Evolutionary conservation across 441 rosid genomes (phyloP).

Genomic region (Euphorbia celastroides): DNA sequence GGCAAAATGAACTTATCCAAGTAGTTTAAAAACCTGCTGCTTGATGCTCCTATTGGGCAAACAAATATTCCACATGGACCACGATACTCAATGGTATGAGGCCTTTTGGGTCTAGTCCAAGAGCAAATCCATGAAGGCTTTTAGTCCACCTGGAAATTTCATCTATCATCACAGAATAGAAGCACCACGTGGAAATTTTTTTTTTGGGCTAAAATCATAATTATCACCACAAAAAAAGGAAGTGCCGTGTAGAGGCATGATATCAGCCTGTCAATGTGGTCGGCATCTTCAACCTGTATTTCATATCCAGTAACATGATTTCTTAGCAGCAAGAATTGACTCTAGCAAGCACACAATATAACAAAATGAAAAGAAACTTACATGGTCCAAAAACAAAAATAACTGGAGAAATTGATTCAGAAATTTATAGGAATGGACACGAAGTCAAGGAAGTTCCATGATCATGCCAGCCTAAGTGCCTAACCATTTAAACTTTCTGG

Average conservation of each 20-base stretch:
- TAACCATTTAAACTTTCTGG: background rate
- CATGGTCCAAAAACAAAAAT: background rate
- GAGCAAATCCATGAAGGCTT: too few species aligned
- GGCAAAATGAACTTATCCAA: conserved; percentile 82
- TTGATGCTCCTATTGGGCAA: conserved; percentile 72
- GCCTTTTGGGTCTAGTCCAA: too few species aligned
- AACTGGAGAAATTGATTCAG: background rate
- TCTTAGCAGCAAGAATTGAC: conserved; percentile 4
- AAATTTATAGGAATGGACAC: background rate
- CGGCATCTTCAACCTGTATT: conserved; percentile 81
- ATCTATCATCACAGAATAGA: too few species aligned
- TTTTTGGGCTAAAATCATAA: background rate
- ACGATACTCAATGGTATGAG: too few species aligned
- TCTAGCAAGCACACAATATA: background rate
- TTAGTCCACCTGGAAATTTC: too few species aligned
- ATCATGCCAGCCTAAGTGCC: too few species aligned
- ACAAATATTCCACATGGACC: too few species aligned
- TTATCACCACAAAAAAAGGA: conserved; percentile 83
- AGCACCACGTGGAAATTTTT: too few species aligned
- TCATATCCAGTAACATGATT: conserved; percentile 15
- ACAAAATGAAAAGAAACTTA: background rate
- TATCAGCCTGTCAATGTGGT: conserved; percentile 89
- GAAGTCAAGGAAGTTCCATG: background rate
- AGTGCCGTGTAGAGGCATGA: conserved; percentile 89
- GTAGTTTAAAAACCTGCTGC: conserved; percentile 83